Percentiles rank a stretch among this genome's conserved stretches.
phyloP scores from a whole-genome alignment of 2,329 filamentous ascomycete genomes.

The Sporothrix curviconia region DNA sequence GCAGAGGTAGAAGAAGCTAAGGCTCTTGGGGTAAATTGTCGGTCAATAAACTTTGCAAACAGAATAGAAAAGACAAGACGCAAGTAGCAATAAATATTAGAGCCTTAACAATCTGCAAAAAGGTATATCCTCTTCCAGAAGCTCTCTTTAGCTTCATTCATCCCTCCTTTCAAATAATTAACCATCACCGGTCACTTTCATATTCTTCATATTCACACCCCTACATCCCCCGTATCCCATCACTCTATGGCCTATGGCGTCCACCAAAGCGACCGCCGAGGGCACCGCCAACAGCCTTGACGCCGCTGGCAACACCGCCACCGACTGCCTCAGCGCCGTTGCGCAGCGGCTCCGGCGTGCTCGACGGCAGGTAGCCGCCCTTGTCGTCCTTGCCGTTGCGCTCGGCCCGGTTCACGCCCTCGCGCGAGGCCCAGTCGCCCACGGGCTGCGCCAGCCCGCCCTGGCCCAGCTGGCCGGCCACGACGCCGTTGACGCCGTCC shows the following conservation, averaged over 20 bases:
- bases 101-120: too few species aligned
- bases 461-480: slow-evolving; percentile 58
- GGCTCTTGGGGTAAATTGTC: too few species aligned
- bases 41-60: not conserved
- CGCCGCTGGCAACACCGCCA: not conserved
- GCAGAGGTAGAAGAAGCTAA: too few species aligned
- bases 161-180: too few species aligned
- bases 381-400: slow-evolving; percentile 56
- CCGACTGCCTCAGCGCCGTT: not conserved
- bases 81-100: too few species aligned
- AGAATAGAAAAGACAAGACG: not conserved
- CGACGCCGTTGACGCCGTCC: slow-evolving; percentile 58
- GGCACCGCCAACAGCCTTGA: not conserved
- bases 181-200: too few species aligned
- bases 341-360: not conserved
- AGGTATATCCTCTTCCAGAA: too few species aligned
- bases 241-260: not conserved
- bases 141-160: too few species aligned
- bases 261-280: not conserved
- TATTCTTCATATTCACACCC: not conserved
- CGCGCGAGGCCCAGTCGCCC: slow-evolving; percentile 55
- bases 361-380: slow-evolving; percentile 29
- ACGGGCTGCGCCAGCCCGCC: slow-evolving; percentile 60
- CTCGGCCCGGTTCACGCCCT: slow-evolving; percentile 60
- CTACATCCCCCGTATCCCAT: too few species aligned